A percentile compares a stretch with the other conserved stretches of the same genome.
Conservation (phyloP, 2,329 filamentous ascomycete species). For the Metarhizium rileyi region DNA sequence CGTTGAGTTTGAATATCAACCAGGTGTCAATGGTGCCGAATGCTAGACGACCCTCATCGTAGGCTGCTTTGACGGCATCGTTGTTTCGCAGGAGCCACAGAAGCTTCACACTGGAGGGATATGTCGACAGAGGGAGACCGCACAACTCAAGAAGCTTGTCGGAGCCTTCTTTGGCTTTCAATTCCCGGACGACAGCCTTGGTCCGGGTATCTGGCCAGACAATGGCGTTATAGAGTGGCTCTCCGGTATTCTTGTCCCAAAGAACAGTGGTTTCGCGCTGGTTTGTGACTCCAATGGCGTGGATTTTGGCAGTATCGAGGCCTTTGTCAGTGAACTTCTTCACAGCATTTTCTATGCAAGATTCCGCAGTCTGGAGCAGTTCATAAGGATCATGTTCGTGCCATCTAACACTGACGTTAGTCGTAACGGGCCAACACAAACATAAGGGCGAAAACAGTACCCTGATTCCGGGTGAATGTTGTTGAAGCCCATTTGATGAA, state of each 20-base stretch:
- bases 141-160: conserved; percentile 62
- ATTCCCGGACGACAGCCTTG: conserved; percentile 58
- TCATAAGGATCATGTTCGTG: conserved; percentile 81
- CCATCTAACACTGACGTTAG: conserved; percentile 48
- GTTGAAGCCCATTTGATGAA: conserved; percentile 78
- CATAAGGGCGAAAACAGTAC: conserved; percentile 31
- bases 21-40: conserved; percentile 87
- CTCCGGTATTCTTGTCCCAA: conserved; percentile 73
- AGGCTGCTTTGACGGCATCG: conserved; percentile 58
- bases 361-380: conserved; percentile 63
- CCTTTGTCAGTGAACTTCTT: conserved; percentile 62
- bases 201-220: conserved; percentile 88
- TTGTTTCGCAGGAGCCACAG: conserved; percentile 72
- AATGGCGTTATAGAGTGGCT: conserved; percentile 74
- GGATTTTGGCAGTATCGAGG: conserved; percentile 58
- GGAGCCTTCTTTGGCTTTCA: conserved; percentile 58
- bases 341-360: conserved; percentile 69
- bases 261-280: conserved; percentile 82
- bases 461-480: conserved; percentile 79
- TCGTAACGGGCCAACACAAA: background rate
- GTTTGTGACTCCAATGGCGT: conserved; percentile 76
- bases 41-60: conserved; percentile 64
- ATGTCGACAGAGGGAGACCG: conserved; percentile 78
- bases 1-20: conserved; percentile 79
- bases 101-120: conserved; percentile 79